Conservation (phyloP, 306 rosid genomes). For the Neltuma alba region DNA sequence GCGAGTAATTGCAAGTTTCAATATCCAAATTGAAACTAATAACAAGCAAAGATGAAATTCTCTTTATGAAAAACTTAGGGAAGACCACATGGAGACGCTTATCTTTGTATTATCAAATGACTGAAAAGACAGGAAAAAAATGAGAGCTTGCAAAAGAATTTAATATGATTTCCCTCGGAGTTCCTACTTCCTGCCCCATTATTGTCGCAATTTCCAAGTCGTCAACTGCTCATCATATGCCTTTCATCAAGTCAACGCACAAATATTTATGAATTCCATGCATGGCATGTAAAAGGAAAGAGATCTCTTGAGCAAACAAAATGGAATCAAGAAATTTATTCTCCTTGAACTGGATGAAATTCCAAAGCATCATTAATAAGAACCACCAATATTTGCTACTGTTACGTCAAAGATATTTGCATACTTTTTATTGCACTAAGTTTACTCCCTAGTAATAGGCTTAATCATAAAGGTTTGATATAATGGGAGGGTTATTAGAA, state of each 20-base stretch:
- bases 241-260: neutral
- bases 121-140: conserved; percentile 1
- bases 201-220: neutral
- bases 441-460: conserved; percentile 16
- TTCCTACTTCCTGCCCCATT: neutral
- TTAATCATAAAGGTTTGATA: conserved; percentile 1
- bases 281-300: neutral
- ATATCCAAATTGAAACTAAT: neutral
- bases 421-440: conserved; percentile 19
- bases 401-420: conserved; percentile 24
- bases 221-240: neutral
- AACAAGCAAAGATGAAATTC: conserved; percentile 11
- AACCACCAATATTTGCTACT: conserved; percentile 1
- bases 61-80: no score
- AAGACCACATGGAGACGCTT: no score
- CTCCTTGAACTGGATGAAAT: conserved; percentile 25
- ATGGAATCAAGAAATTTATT: conserved; percentile 10
- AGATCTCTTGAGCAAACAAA: conserved; percentile 11
- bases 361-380: conserved; percentile 13
- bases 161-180: neutral
- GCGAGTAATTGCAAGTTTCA: neutral
- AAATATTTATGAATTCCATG: neutral
- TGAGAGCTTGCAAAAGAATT: conserved; percentile 12
- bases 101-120: neutral
- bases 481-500: neutral